A percentile compares a stretch with the other conserved stretches of the same genome.
phyloP scores from a whole-genome alignment of 2,329 filamentous ascomycete genomes.

The Fusarium poae region DNA sequence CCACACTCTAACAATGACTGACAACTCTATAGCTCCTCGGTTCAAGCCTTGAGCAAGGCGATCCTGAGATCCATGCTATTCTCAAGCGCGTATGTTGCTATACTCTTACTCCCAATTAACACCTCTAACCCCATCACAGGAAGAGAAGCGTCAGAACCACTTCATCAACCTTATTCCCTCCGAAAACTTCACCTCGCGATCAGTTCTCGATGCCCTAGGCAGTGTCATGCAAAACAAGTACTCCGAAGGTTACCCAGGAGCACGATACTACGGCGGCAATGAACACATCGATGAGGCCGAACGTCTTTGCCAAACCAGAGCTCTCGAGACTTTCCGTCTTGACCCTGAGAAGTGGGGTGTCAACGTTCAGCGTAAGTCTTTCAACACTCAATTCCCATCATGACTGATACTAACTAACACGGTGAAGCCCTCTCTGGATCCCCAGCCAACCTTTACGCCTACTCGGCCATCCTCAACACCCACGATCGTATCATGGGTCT shows the following conservation, averaged over 20 bases:
- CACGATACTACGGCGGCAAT: constrained; percentile 94
- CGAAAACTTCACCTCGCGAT: constrained; percentile 92
- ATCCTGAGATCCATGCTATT: constrained; percentile 85
- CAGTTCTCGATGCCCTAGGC: constrained; percentile 86
- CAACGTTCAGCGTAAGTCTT: constrained; percentile 84
- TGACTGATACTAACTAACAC: constrained; percentile 12
- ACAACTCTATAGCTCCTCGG: constrained; percentile 75
- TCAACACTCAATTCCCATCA: rapidly evolving
- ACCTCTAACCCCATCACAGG: constrained; percentile 62
- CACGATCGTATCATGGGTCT: constrained; percentile 97
- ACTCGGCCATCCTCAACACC: constrained; percentile 88
- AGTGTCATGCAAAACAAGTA: constrained; percentile 98
- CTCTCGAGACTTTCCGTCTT: constrained; percentile 85
- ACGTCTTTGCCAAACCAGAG: constrained; percentile 86
- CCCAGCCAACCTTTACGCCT: constrained; percentile 85
- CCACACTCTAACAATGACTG: neutral
- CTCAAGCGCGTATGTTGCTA: constrained; percentile 78
- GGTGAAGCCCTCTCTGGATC: constrained; percentile 76
- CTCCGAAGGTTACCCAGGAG: constrained; percentile 95
- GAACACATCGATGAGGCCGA: constrained; percentile 93
- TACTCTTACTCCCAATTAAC: neutral
- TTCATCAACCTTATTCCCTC: constrained; percentile 96
- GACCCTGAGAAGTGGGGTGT: constrained; percentile 91
- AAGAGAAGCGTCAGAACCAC: constrained; percentile 94
- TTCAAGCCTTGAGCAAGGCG: constrained; percentile 80